phyloP scores from a whole-genome alignment of 768 basidiomycete species.

The Favolaschia claudopus region DNA sequence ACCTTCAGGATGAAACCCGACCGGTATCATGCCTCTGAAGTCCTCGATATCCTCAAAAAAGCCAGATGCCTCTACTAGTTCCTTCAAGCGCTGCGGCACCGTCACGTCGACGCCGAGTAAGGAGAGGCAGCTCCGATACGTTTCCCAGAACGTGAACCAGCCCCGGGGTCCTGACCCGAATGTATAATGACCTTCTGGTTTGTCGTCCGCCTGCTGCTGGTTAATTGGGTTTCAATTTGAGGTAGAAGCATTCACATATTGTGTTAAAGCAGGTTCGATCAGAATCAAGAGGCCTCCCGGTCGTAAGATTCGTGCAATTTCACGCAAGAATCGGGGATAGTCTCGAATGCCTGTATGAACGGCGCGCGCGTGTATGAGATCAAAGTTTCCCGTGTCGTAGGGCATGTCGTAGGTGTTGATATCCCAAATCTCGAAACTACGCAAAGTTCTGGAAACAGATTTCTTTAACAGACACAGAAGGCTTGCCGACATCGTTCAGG shows the following conservation, averaged over 20 bases:
- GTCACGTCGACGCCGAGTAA: slow-evolving; percentile 61
- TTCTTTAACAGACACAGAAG: slow-evolving; percentile 4
- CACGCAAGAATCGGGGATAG: slow-evolving; percentile 65
- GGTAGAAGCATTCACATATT: slow-evolving; percentile 39
- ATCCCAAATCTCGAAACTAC: slow-evolving; percentile 77
- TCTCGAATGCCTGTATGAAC: slow-evolving; percentile 72
- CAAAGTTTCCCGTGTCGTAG: slow-evolving; percentile 68
- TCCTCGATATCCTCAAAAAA: slow-evolving; percentile 64
- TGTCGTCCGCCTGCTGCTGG: slow-evolving; percentile 40
- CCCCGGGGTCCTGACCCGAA: slow-evolving; percentile 53
- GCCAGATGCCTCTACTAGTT: slow-evolving; percentile 54
- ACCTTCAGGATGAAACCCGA: slow-evolving; percentile 77
- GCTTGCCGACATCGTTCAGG: slow-evolving; percentile 4
- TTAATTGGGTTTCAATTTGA: neutral
- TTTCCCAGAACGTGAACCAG: slow-evolving; percentile 72
- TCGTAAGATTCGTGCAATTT: slow-evolving; percentile 71
- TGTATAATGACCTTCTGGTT: slow-evolving; percentile 43
- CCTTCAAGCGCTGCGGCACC: slow-evolving; percentile 62
- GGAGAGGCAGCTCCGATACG: slow-evolving; percentile 62
- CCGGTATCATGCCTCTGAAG: slow-evolving; percentile 67
- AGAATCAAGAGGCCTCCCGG: slow-evolving; percentile 75
- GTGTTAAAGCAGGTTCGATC: slow-evolving; percentile 66
- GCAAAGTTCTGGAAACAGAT: neutral
- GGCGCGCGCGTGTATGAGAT: slow-evolving; percentile 74
- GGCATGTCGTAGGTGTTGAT: slow-evolving; percentile 67